phyloP scores from a whole-genome alignment of 2,329 filamentous ascomycete species.

The Verticillium albo-atrum region DNA sequence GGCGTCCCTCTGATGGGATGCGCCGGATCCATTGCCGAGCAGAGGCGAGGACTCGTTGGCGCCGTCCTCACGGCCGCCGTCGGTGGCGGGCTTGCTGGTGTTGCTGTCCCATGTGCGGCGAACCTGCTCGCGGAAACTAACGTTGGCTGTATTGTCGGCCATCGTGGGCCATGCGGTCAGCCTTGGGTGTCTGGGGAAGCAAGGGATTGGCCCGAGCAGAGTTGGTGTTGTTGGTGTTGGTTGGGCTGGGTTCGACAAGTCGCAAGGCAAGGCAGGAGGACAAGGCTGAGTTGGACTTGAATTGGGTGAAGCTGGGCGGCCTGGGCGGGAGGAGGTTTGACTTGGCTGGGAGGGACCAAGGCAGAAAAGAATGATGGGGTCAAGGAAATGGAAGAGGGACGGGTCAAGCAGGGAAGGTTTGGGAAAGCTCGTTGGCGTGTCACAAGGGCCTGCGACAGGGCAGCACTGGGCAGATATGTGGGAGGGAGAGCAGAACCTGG shows the following conservation, averaged over 20 bases:
- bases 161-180: constrained; percentile 27
- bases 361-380: not conserved
- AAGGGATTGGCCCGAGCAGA: not conserved
- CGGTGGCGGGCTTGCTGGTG: constrained; percentile 15
- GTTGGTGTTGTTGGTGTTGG: not conserved
- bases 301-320: not conserved
- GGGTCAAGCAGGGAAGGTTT: not conserved
- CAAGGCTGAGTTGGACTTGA: not conserved
- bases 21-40: constrained; percentile 27
- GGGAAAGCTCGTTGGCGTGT: not conserved
- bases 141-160: constrained; percentile 18
- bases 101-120: constrained; percentile 16
- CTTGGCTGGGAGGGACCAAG: not conserved
- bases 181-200: constrained; percentile 3
- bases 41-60: constrained; percentile 37
- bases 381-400: not conserved
- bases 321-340: not conserved
- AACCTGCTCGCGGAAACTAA: constrained; percentile 20
- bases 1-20: constrained; percentile 1
- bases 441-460: not conserved
- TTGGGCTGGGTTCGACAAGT: not conserved
- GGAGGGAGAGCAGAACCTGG: not conserved
- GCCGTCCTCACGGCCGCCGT: constrained; percentile 9
- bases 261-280: not conserved
- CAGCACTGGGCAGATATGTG: not conserved